phyloP scores from a whole-genome alignment of 768 basidiomycete genomes.

The Phaeotremella fagi region DNA sequence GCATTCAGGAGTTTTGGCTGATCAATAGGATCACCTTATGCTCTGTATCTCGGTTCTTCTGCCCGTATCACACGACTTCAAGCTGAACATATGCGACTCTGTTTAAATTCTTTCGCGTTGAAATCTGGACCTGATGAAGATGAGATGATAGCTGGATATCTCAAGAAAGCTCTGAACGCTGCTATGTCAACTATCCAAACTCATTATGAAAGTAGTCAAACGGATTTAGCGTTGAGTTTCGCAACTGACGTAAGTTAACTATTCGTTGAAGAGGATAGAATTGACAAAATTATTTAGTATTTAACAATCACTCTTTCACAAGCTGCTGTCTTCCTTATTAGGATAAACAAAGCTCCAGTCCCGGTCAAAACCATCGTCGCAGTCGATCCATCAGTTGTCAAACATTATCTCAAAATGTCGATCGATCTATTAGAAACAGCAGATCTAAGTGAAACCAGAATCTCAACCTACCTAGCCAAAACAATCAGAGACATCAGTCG shows the following conservation, averaged over 20 bases:
- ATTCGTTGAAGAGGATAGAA: neutral
- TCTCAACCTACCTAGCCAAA: constrained; percentile 32
- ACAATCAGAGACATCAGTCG: constrained; percentile 28
- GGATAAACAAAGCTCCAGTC: constrained; percentile 20
- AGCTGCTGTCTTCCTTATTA: constrained; percentile 27
- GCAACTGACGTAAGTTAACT: constrained; percentile 32
- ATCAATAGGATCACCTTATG: constrained; percentile 29
- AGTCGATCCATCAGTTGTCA: constrained; percentile 28
- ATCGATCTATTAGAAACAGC: constrained; percentile 25
- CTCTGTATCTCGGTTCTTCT: constrained; percentile 28
- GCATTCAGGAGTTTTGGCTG: neutral
- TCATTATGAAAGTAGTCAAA: constrained; percentile 34
- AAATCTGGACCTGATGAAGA: constrained; percentile 27
- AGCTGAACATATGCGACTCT: constrained; percentile 37
- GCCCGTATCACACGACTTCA: constrained; percentile 25
- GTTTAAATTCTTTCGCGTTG: constrained; percentile 35
- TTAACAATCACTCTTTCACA: constrained; percentile 23
- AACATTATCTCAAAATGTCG: constrained; percentile 33
- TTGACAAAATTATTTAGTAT: constrained; percentile 11
- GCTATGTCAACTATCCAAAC: constrained; percentile 33
- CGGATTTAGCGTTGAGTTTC: constrained; percentile 33
- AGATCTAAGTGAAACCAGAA: constrained; percentile 28
- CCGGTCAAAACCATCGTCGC: constrained; percentile 9
- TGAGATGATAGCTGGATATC: constrained; percentile 17
- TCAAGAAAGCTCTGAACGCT: constrained; percentile 35